Base-by-base conservation (phyloP, 78 protist genomes). In the Planoprotostelium fungivorum region DNA sequence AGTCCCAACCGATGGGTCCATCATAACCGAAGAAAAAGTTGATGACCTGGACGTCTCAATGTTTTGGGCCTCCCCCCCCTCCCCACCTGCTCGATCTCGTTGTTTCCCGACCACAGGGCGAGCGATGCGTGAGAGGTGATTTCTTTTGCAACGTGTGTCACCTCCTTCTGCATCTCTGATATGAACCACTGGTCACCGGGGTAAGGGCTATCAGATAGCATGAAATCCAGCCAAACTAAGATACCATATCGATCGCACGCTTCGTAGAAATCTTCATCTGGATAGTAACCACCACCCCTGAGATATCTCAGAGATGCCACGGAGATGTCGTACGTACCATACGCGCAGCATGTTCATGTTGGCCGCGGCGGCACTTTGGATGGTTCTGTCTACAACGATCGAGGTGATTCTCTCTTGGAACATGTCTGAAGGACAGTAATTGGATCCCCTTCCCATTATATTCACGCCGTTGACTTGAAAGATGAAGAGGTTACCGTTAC, bases 31-130 rank as follows among this genome's bases (percentile, higher is more conserved):
- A n/a, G n/a, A n/a, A n/a, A n/a, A n/a, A n/a, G n/a, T n/a, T n/a
- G n/a, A n/a, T 16, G 73, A 51, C n/a, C n/a, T n/a, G n/a, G n/a
- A n/a, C n/a, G n/a, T n/a, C n/a, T n/a, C n/a, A n/a, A n/a, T n/a
- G n/a, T n/a, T n/a, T n/a, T n/a, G n/a, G n/a, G n/a, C n/a, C n/a
- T n/a, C n/a, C n/a, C n/a, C n/a, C n/a, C n/a, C n/a, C n/a, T n/a
- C n/a, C n/a, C n/a, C n/a, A n/a, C n/a, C n/a, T n/a, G 93, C 86
- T 97, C 98, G 94, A 88, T 94, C 73, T 97, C 98, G 84, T 97
- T 97, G 93, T 96, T 97, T 35, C 97, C 98, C 85, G 94, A 84
- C 95, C 96, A 97, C 0, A 96, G 38, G 28, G 93, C 89, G 38
- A 97, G 35, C 1, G 93, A 91, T 25, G 97, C 86, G 37, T 96